Base-by-base conservation (phyloP, 257 asterid genomes). In the Verbascum thapsus region DNA sequence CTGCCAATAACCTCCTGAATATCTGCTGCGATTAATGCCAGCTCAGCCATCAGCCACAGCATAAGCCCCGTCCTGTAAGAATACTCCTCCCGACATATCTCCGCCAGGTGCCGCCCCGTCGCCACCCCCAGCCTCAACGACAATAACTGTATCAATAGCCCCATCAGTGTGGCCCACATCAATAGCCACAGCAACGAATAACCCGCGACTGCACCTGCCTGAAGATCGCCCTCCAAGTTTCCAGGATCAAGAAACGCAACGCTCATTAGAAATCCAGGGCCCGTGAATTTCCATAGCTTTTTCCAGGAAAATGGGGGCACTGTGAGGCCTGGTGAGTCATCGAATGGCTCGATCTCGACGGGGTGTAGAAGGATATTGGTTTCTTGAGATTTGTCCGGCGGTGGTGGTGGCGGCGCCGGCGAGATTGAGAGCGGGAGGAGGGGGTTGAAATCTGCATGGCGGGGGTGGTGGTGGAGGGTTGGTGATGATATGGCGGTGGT, bases 1-100 rank as follows among this genome's bases (percentile, higher is more conserved):
- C 95, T 86, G 39, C 95, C 95, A 32, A 86, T 86, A 7, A 86
- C 91, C 78, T 86, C 95, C 70, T 86, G 95, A 72, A 84, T 83
- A 57, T 86, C 88, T 10, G 95, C 95, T 3, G 80, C 95, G 20
- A 86, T 74, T 61, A 86, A 63, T 0, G 89, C 91, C 70, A 86
- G 43, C 74, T 86, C 95, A 22, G 91, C 84, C 95, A 84, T 86
- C 58, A 86, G 68, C 95, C 95, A 86, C 55, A 86, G 66, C 78
- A 84, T 74, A 10, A 84, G 11, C 53, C 68, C 74, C 0, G 91
- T 89, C 91, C 87, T 80, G 47, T 74, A 41, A 0, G 95, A 91
- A 16, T 84, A 86, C 81, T 86, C 95, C 50, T 81, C 87, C 37
- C 95, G 23, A 34, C 91, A 86, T 3, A 83, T 64, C 81, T 86